Conservation (phyloP, 2,329 filamentous ascomycete species). For the Paraphaeosphaeria sporulosa region DNA sequence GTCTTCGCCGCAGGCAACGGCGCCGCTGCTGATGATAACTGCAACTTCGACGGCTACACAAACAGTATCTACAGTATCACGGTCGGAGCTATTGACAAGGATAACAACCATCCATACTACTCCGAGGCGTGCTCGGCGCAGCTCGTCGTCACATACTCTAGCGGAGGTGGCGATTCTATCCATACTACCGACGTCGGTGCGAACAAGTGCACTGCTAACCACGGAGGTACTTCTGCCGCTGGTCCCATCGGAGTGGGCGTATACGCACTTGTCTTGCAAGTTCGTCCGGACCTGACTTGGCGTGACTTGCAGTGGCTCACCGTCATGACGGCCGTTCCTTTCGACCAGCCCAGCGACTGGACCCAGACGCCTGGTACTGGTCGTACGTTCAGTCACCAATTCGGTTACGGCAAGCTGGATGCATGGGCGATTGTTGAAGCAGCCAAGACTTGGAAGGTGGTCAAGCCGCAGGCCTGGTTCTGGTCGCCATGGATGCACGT, state of each 20-base stretch:
- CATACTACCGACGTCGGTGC: constrained; percentile 94
- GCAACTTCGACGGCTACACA: constrained; percentile 99
- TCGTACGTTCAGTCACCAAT: constrained; percentile 91
- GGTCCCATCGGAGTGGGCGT: constrained; percentile 92
- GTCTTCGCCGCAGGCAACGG: constrained; percentile 98
- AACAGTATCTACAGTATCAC: constrained; percentile 99
- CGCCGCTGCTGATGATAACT: constrained; percentile 86
- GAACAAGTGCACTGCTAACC: constrained; percentile 78
- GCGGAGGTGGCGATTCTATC: constrained; percentile 85
- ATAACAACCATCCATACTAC: constrained; percentile 91
- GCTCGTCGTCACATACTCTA: constrained; percentile 95
- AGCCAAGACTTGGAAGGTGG: constrained; percentile 83
- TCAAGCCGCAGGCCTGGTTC: constrained; percentile 96
- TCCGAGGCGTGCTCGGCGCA: constrained; percentile 96
- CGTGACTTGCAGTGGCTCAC: constrained; percentile 93
- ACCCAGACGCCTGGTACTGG: constrained; percentile 76
- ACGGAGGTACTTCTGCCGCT: constrained; percentile 94
- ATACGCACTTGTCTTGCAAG: constrained; percentile 84
- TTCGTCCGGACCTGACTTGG: constrained; percentile 88
- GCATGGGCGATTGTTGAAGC: constrained; percentile 83
- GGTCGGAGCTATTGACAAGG: constrained; percentile 88
- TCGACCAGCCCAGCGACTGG: constrained; percentile 82
- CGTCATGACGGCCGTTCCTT: constrained; percentile 80
- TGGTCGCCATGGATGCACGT: constrained; percentile 95
- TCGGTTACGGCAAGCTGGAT: constrained; percentile 95